These are phyloP conservation scores for Monosporascus sp. DNA, from an alignment of 2,329 filamentous ascomycete species.

Conservation along the genomic window DNA sequence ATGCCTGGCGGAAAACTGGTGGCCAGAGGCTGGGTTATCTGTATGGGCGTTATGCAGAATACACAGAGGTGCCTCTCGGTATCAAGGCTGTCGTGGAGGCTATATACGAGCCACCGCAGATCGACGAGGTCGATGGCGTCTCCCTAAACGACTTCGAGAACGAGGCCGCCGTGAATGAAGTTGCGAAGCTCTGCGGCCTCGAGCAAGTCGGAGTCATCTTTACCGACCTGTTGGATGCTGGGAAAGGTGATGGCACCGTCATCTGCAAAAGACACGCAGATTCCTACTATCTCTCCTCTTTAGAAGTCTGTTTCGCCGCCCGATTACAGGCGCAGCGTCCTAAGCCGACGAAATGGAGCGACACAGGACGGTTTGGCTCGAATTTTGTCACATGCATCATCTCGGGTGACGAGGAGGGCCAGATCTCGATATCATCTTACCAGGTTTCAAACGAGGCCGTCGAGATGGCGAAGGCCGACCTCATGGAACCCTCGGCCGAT, in stretches of 20 bases:
- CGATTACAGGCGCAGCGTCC: slow-evolving; percentile 83
- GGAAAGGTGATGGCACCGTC: slow-evolving; percentile 75
- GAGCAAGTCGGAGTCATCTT: slow-evolving; percentile 90
- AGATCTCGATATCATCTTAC: slow-evolving; percentile 86
- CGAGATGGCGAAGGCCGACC: slow-evolving; percentile 93
- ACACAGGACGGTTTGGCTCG: slow-evolving; percentile 87
- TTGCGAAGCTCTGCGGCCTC: slow-evolving; percentile 78
- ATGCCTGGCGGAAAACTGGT: slow-evolving; percentile 86
- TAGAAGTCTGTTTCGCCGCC: slow-evolving; percentile 86
- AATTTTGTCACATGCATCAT: slow-evolving; percentile 96
- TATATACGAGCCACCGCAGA: slow-evolving; percentile 92
- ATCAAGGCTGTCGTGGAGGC: slow-evolving; percentile 95
- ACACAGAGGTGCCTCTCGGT: slow-evolving; percentile 86
- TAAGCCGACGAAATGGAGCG: slow-evolving; percentile 93
- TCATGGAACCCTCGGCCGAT: slow-evolving; percentile 91
- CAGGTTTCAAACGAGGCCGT: slow-evolving; percentile 94
- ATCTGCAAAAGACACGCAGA: slow-evolving; percentile 94
- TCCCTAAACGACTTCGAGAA: slow-evolving; percentile 81
- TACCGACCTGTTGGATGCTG: slow-evolving; percentile 83
- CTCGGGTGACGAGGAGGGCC: slow-evolving; percentile 83
- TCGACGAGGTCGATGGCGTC: slow-evolving; percentile 83
- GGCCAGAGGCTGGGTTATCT: slow-evolving; percentile 82
- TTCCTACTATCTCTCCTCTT: slow-evolving; percentile 88
- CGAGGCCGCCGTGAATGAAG: slow-evolving; percentile 72
- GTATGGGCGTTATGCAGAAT: slow-evolving; percentile 87